phyloP scores from a whole-genome alignment of 2,329 filamentous ascomycete genomes.

The Cladosporium halotolerans region DNA sequence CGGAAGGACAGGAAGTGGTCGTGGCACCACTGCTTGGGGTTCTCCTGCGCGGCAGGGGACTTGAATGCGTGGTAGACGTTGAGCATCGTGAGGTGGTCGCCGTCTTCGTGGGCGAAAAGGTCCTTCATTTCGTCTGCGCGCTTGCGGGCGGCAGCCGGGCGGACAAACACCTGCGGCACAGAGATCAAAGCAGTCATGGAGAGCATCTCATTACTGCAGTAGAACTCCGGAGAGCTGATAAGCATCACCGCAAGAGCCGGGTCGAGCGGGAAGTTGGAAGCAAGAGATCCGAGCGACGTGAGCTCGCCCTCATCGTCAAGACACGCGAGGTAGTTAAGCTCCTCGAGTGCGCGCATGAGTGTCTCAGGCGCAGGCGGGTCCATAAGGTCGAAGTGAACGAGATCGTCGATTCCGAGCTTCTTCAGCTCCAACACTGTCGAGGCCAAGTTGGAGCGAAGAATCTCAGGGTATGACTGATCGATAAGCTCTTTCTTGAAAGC shows the following conservation, averaged over 20 bases:
- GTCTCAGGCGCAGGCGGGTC: conserved; percentile 96
- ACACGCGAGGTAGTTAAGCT: conserved; percentile 94
- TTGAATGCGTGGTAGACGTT: conserved; percentile 99
- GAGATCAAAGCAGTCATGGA: conserved; percentile 91
- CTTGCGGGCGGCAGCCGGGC: conserved; percentile 77
- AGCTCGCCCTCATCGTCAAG: conserved; percentile 94
- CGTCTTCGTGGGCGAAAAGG: conserved; percentile 84
- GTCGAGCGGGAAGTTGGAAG: conserved; percentile 92
- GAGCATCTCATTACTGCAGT: conserved; percentile 96
- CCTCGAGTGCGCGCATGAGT: conserved; percentile 93
- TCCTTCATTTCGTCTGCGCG: conserved; percentile 96
- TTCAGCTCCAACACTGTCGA: conserved; percentile 95
- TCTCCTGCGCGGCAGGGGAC: conserved; percentile 59
- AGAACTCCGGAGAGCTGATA: conserved; percentile 94
- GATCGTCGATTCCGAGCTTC: conserved; percentile 89
- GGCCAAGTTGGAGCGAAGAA: conserved; percentile 87
- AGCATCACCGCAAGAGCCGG: conserved; percentile 94
- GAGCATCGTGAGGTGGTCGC: conserved; percentile 90
- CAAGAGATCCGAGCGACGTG: conserved; percentile 75
- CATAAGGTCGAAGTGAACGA: conserved; percentile 98
- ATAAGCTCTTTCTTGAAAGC: conserved; percentile 98
- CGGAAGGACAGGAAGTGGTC: conserved; percentile 91
- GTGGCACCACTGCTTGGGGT: conserved; percentile 88
- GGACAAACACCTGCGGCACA: conserved; percentile 88
- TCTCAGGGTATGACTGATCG: conserved; percentile 93